Conservation (phyloP, 2,329 filamentous ascomycete genomes). For the Trichoderma koningii region DNA sequence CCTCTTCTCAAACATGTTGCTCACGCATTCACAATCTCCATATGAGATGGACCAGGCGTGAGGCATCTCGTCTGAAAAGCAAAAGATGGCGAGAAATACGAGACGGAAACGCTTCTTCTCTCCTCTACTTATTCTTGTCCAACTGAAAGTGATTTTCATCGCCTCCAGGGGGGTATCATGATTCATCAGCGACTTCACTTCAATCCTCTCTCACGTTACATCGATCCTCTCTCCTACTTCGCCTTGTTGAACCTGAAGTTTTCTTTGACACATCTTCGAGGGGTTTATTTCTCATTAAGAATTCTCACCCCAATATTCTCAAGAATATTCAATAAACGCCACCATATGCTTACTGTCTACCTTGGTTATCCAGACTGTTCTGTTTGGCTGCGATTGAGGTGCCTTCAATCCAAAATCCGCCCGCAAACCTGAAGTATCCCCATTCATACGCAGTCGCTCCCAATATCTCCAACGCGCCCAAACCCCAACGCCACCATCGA, state of each 20-base stretch:
- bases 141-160: background rate
- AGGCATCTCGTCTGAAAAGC: background rate
- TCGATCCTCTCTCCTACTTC: too few relatives aligned
- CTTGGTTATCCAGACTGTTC: background rate
- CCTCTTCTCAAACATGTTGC: background rate
- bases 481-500: too few relatives aligned
- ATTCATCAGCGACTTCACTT: background rate
- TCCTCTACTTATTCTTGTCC: background rate
- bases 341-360: background rate
- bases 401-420: background rate
- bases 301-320: background rate
- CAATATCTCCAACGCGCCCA: too few relatives aligned
- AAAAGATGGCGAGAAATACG: background rate
- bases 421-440: background rate
- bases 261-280: too few relatives aligned
- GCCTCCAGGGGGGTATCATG: background rate
- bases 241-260: too few relatives aligned
- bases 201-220: too few relatives aligned
- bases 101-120: background rate
- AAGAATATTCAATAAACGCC: background rate
- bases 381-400: background rate
- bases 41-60: slow-evolving; percentile 10
- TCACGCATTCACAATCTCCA: background rate
- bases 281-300: background rate
- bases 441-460: too few relatives aligned